Conservation (phyloP, 495 filamentous ascomycete genomes). For the Penicillium parvum region DNA sequence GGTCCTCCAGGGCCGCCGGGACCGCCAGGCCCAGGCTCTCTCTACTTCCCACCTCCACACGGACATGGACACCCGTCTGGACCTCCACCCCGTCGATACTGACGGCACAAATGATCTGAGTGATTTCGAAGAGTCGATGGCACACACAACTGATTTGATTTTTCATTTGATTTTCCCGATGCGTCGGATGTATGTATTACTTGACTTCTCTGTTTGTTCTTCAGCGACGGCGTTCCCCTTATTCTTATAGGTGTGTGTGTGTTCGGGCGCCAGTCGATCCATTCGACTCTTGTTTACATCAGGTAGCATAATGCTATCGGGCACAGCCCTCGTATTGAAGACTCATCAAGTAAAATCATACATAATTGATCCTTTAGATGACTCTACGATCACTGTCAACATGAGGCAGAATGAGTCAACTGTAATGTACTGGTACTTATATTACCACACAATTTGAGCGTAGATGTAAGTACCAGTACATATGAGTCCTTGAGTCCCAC, state of each 20-base stretch:
- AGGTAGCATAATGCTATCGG: too few species aligned
- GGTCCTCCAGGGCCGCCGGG: constrained; percentile 17
- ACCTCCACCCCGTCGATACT: constrained; percentile 19
- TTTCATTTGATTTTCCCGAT: too few species aligned
- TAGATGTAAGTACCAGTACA: constrained; percentile 20
- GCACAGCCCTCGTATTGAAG: too few species aligned
- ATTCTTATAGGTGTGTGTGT: not conserved
- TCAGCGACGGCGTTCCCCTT: constrained; percentile 12
- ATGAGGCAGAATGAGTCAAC: constrained; percentile 31
- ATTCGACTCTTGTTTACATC: too few species aligned
- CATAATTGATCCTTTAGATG: too few species aligned
- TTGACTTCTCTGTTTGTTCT: constrained; percentile 9
- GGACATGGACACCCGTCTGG: constrained; percentile 6
- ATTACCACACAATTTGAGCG: not conserved
- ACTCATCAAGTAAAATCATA: not conserved
- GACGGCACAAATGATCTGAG: not conserved
- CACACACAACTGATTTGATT: too few species aligned
- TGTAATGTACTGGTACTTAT: not conserved
- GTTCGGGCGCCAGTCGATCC: not conserved
- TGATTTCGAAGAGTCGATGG: too few species aligned
- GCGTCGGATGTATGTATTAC: constrained; percentile 3
- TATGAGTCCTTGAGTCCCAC: constrained; percentile 11
- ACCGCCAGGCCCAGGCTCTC: constrained; percentile 10
- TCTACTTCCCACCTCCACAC: constrained; percentile 21
- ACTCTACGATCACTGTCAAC: constrained; percentile 14